Evolutionary conservation across 768 basidiomycete genomes (phyloP), one percentile per base, ranked within the genome.

Genomic region (Suillus subalutaceus): DNA sequence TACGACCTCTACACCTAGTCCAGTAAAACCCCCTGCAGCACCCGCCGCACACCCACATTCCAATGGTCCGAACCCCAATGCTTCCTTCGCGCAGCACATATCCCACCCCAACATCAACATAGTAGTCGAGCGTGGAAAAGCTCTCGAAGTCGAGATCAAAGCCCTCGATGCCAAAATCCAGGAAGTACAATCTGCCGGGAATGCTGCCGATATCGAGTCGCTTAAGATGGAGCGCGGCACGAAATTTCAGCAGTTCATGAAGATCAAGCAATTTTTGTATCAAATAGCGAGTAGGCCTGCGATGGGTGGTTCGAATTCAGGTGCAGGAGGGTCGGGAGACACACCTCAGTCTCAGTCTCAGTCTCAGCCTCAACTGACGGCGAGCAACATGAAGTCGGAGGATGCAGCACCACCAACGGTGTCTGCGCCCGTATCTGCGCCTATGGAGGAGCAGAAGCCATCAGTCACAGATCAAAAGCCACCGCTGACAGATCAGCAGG

Each of bases 361-460:
- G 20, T n/a, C 56, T 23, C 37, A 57, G 7, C 26, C 26, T 30
- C 62, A 37, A n/a, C 3, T 6, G 20, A 18, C 56, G 18, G 18
- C 12, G 18, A 43, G 9, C 30, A 60, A 18, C 40, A 20, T 1
- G 2, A 43, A 12, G 18, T 30, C 30, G 40, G 59, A 60, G 13
- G 18, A 43, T 20, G 26, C 18, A 43, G 62, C 13, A 61, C 46
- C 56, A 7, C 35, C 20, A n/a, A 63, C 32, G 5, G 20, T 61
- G 18, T 35, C 62, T 63, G 62, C n/a, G 0, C 41, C 40, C 40
- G 10, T 23, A 30, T 43, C 59, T 20, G 26, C 6, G 5, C 59
- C 59, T 20, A 46, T n/a, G 8, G 73, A 74, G 18, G 77, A 77
- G 30, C 69, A 67, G 15, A 77, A 72, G 61, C 44, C 62, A 2